phyloP scores from a whole-genome alignment of 768 basidiomycete species.

The Favolaschia claudopus region DNA sequence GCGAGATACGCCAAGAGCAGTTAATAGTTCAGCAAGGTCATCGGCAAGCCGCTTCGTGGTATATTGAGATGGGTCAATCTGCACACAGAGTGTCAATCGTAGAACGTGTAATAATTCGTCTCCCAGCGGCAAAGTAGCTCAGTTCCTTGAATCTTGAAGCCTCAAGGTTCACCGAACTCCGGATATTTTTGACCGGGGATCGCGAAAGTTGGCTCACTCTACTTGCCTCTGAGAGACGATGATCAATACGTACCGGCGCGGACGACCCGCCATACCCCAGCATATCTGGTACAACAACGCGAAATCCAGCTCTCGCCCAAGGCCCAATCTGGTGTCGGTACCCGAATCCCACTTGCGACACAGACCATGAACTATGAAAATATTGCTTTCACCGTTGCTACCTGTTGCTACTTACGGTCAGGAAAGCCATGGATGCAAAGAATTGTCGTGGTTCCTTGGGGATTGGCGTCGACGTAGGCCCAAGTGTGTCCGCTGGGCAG shows the following conservation, averaged over 20 bases:
- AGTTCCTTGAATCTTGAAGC: too few species aligned
- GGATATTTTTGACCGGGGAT: too few species aligned
- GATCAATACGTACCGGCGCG: too few species aligned
- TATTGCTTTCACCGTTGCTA: background rate
- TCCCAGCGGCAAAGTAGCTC: too few species aligned
- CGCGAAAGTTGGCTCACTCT: too few species aligned
- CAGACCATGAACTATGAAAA: background rate
- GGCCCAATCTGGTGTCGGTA: conserved; percentile 80
- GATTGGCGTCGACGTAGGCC: conserved; percentile 32
- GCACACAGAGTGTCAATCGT: too few species aligned
- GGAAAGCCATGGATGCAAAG: conserved; percentile 87
- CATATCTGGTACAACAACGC: conserved; percentile 70
- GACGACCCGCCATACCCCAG: conserved; percentile 73
- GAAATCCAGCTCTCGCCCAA: conserved; percentile 68
- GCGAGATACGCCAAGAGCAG: conserved; percentile 56
- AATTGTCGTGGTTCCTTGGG: conserved; percentile 54
- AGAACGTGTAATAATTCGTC: too few species aligned
- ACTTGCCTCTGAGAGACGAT: too few species aligned
- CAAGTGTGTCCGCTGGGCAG: conserved; percentile 22
- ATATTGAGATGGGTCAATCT: conserved; percentile 59
- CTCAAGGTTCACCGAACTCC: too few species aligned
- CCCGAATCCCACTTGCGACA: conserved; percentile 50
- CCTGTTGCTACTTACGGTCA: conserved; percentile 53
- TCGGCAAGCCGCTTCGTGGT: conserved; percentile 64
- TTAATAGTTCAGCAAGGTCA: conserved; percentile 73